Evolutionary conservation across 1,284 basidiomycete species (phyloP), one percentile per base, ranked within the genome.

Genomic region (Mycena sp.): DNA sequence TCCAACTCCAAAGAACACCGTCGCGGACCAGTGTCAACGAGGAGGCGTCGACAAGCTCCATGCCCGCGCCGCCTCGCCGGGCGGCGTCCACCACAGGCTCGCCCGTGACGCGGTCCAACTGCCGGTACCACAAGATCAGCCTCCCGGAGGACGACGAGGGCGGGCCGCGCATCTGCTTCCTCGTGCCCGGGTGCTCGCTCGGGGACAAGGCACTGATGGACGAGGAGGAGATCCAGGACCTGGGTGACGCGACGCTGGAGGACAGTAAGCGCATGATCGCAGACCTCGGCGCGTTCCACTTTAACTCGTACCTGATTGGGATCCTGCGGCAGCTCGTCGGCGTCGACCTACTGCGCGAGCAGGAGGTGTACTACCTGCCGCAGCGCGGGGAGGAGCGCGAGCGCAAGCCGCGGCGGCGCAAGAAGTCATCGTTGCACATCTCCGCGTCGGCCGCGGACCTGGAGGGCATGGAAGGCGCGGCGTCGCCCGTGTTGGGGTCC

Each of bases 131-230:
- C 70, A 85, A 83, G 61, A 86, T 90, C 70, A 87, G 85, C 66
- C 71, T 90, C 16, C 87, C 87, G 0, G 62, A 67, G 54, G 19
- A 64, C 30, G 58, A 52, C 19, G 55, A 45, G 40, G 46, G 56
- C 35, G 26, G 45, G 61, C 80, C 79, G 28, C 82, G 83, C 11
- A 73, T 87, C 16, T 82, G 68, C 66, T 90, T 90, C 74, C 79
- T 88, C 25, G 86, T 89, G 10, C 88, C 88, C 0, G 87, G 87
- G 2, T 90, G 88, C 67, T 85, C 87, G 17, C 79, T 90, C 44
- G 81, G 80, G 29, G 80, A 89, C 66, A 68, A 68, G 28, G 82
- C 85, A 65, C 71, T 89, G 38, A 88, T 89, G 75, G 70, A 81
- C 30, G 81, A 87, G 45, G 83, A 88, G 64, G 80, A 86, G 21